Evolutionary conservation across 2,329 filamentous ascomycete genomes (phyloP), one percentile per base, ranked within the genome.

Genomic region (Beauveria asiatica): DNA sequence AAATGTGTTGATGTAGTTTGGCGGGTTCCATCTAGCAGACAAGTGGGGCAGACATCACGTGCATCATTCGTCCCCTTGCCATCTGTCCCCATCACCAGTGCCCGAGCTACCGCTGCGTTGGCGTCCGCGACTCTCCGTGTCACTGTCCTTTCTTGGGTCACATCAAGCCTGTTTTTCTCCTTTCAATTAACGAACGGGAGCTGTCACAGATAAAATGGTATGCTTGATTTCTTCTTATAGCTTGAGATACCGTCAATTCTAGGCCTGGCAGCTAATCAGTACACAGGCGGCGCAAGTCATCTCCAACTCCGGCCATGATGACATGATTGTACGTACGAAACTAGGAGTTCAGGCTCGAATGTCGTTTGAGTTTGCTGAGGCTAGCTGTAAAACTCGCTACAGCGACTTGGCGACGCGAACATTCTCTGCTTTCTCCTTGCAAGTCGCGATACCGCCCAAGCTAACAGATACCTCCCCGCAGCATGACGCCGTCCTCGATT

Each of bases 401-500:
- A 25, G 3, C 13, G 11, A n/a, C 17, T 17, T 16, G 11, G 27
- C 27, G 48, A 16, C 21, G 60, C 62, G 49, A 53, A 23, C 53
- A 60, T 25, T 19, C 39, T 16, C 53, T 52, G 23, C 51, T 17
- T 23, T 11, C 6, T 17, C 19, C 13, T 50, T 27, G 27, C 55
- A 42, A 57, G 27, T 49, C 33, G 61, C 37, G 57, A 61, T 37
- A 46, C 42, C 27, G 56, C 37, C 21, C 56, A 57, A 55, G 51
- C 61, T 59, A 64, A 66, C 64, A 64, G 46, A 41, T 50, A 64
- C 66, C 59, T 66, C 66, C 62, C 61, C 54, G 59, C 39, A 91
- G 93, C 94, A 99, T 76, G 94, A 99, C 83, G 94, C 94, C 65
- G 93, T 96, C 66, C 87, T 99, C 72, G 94, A 99, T 75, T 99